phyloP scores from a whole-genome alignment of 2,329 filamentous ascomycete genomes.

The Monosporascus cannonballus region DNA sequence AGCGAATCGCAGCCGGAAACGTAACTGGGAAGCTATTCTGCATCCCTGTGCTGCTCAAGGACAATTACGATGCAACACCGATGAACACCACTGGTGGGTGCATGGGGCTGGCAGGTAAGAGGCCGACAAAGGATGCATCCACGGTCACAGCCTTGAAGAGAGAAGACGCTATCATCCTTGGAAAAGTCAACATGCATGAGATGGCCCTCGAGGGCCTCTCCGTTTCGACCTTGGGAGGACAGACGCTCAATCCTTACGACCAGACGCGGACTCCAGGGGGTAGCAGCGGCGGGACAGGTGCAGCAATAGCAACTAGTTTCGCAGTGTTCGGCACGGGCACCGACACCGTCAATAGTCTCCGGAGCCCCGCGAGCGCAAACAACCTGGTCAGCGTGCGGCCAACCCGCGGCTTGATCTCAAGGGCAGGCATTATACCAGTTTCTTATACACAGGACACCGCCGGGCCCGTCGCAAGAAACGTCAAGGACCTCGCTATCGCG shows the following conservation, averaged over 20 bases:
- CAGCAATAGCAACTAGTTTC: constrained; percentile 49
- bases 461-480: constrained; percentile 46
- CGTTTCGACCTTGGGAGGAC: constrained; percentile 57
- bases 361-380: constrained; percentile 56
- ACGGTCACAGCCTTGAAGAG: constrained; percentile 42
- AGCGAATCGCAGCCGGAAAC: constrained; percentile 38
- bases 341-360: constrained; percentile 57
- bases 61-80: constrained; percentile 53
- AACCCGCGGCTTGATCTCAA: constrained; percentile 44
- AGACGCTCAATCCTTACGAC: constrained; percentile 61
- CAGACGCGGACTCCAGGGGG: constrained; percentile 56
- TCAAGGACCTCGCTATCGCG: constrained; percentile 44
- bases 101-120: constrained; percentile 40
- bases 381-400: constrained; percentile 54
- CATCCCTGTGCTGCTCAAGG: constrained; percentile 57
- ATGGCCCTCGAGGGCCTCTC: constrained; percentile 58
- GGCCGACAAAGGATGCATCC: constrained; percentile 39
- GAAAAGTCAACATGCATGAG: constrained; percentile 58
- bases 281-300: constrained; percentile 57
- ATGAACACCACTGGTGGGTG: constrained; percentile 54
- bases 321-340: constrained; percentile 53
- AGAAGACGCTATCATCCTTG: constrained; percentile 51
- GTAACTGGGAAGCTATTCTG: constrained; percentile 49
- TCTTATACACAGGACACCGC: constrained; percentile 50
- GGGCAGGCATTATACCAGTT: constrained; percentile 47